These are phyloP conservation scores for Ceraceosorus bombacis DNA, from an alignment of 1,284 basidiomycete genomes.

Conservation along the genomic window DNA sequence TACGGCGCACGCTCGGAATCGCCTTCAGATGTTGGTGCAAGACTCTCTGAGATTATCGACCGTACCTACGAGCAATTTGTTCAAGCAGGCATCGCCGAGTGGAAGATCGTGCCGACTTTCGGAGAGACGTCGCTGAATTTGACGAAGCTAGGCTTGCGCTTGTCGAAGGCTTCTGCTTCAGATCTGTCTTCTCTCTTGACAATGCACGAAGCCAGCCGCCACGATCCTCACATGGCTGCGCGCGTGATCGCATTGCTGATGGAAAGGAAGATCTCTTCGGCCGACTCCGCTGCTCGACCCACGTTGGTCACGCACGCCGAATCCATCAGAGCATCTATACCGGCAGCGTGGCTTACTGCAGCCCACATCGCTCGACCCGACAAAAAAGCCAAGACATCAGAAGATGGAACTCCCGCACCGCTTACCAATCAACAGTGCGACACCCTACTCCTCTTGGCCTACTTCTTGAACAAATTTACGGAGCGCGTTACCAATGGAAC, in stretches of 20 bases:
- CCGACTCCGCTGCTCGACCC: too few relatives aligned
- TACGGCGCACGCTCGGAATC: constrained; percentile 54
- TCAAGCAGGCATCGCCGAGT: too few relatives aligned
- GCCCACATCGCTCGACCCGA: constrained; percentile 16
- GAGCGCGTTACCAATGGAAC: too few relatives aligned
- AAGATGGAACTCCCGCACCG: neutral
- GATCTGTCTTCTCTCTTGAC: neutral
- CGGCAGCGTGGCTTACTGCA: constrained; percentile 22
- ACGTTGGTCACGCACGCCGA: neutral
- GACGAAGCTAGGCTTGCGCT: neutral
- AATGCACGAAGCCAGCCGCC: neutral
- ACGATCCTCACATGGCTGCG: constrained; percentile 6
- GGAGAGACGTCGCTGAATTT: constrained; percentile 1
- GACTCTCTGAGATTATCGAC: constrained; percentile 20
- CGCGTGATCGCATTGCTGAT: constrained; percentile 14
- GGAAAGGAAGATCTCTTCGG: too few relatives aligned
- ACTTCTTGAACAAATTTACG: neutral
- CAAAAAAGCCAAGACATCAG: neutral
- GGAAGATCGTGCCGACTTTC: too few relatives aligned
- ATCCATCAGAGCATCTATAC: constrained; percentile 17
- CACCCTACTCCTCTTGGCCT: neutral
- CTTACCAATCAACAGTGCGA: neutral
- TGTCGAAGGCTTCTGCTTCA: neutral
- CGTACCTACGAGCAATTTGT: constrained; percentile 14
- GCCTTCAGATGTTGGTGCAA: constrained; percentile 12